phyloP scores from a whole-genome alignment of 2,329 filamentous ascomycete genomes.

The Scedosporium dehoogii region DNA sequence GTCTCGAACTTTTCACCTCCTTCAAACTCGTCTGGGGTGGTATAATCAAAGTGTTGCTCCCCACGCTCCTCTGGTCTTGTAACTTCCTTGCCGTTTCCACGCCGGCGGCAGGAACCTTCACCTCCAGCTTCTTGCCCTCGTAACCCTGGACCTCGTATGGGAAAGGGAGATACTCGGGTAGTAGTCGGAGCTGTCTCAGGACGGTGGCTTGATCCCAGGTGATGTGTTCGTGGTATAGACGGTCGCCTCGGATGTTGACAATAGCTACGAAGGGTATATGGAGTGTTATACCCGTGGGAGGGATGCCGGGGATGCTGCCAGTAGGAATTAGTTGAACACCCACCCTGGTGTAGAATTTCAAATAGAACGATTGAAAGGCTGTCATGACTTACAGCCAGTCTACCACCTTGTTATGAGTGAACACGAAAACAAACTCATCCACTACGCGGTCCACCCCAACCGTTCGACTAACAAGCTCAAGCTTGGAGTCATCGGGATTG shows the following conservation, averaged over 20 bases:
- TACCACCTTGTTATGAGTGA: slow-evolving; percentile 52
- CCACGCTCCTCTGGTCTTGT: slow-evolving; percentile 7
- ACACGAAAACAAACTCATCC: slow-evolving; percentile 58
- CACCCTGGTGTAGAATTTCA: too few species aligned
- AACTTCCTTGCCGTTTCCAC: slow-evolving; percentile 20
- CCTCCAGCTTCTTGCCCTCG: slow-evolving; percentile 16
- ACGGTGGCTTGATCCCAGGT: slow-evolving; percentile 59
- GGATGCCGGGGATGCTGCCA: slow-evolving; percentile 39
- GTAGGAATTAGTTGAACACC: too few species aligned
- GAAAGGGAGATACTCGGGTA: slow-evolving; percentile 51
- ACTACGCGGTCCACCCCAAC: slow-evolving; percentile 62
- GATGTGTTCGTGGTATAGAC: slow-evolving; percentile 57
- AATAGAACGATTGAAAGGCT: neutral
- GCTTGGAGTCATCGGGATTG: slow-evolving; percentile 55
- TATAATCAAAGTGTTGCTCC: slow-evolving; percentile 8
- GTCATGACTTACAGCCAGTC: slow-evolving; percentile 55
- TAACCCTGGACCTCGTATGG: slow-evolving; percentile 30
- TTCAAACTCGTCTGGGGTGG: neutral
- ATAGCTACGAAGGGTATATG: slow-evolving; percentile 52
- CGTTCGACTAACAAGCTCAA: slow-evolving; percentile 63
- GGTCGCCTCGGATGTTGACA: slow-evolving; percentile 53
- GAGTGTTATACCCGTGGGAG: slow-evolving; percentile 41
- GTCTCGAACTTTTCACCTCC: neutral
- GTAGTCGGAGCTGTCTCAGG: slow-evolving; percentile 46
- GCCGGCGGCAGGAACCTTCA: slow-evolving; percentile 21